These are phyloP conservation scores for Diaporthe velutina DNA, from an alignment of 2,329 filamentous ascomycete species.

Conservation along the genomic window DNA sequence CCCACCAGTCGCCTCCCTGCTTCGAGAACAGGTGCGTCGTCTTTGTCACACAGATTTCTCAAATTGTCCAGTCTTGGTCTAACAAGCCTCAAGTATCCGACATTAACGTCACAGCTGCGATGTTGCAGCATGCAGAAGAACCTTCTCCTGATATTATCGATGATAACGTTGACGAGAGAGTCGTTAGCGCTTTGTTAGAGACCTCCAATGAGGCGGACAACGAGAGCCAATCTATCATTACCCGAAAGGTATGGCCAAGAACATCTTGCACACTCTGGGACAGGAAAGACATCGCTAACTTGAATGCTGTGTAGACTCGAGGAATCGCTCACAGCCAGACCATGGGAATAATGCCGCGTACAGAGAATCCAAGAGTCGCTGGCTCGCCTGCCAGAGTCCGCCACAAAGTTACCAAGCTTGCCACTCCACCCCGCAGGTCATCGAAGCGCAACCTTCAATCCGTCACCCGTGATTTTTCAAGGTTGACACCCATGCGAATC, in stretches of 20 bases:
- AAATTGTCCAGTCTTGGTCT: neutral
- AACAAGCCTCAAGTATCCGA: slow-evolving; percentile 28
- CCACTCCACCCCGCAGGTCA: slow-evolving; percentile 23
- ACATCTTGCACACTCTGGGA: too few species aligned
- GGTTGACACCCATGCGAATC: slow-evolving; percentile 12
- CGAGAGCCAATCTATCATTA: neutral
- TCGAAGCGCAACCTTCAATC: slow-evolving; percentile 12
- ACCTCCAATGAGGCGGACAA: slow-evolving; percentile 21
- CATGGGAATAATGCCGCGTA: slow-evolving; percentile 14
- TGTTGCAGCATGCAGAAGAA: neutral
- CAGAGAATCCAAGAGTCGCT: neutral
- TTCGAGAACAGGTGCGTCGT: slow-evolving; percentile 31
- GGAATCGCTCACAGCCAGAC: slow-evolving; percentile 32
- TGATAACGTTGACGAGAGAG: slow-evolving; percentile 21
- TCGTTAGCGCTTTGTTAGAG: slow-evolving; percentile 36
- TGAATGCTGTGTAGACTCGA: neutral
- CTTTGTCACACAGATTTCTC: too few species aligned
- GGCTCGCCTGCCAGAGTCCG: neutral
- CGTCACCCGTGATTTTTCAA: neutral
- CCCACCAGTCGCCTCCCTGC: slow-evolving; percentile 14
- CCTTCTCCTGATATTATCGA: neutral
- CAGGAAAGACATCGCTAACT: neutral
- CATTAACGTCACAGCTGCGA: neutral
- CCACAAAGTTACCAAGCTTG: slow-evolving; percentile 12
- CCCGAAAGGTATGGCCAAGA: slow-evolving; percentile 18